Evolutionary conservation across 148 eudicot genomes (phyloP).

Genomic region (Vaccinium myrtillus): DNA sequence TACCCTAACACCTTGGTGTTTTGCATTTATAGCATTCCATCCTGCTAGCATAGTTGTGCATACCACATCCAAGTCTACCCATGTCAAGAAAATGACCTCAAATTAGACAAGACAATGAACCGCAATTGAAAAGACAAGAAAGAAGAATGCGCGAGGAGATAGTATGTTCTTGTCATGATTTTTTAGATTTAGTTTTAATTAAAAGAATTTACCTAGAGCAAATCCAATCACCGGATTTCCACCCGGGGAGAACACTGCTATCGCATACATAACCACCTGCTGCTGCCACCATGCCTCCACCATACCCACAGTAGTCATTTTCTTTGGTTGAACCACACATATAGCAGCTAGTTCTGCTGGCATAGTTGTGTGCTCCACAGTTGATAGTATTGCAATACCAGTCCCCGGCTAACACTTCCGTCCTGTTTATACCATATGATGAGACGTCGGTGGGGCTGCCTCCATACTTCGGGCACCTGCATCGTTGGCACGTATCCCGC

Average conservation of each 20-base stretch:
- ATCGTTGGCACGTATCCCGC: slow-evolving; percentile 67
- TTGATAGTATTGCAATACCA: slow-evolving; percentile 72
- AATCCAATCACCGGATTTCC: slow-evolving; percentile 89
- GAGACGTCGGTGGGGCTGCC: slow-evolving; percentile 33
- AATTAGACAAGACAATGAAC: background rate
- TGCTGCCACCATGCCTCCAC: slow-evolving; percentile 27
- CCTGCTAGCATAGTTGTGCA: slow-evolving; percentile 84
- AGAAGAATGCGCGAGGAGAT: background rate
- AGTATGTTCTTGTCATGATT: background rate
- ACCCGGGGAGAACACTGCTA: slow-evolving; percentile 53
- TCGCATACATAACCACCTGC: slow-evolving; percentile 35
- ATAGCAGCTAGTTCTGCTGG: slow-evolving; percentile 68
- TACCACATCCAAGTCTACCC: slow-evolving; percentile 59
- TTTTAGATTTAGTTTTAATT: background rate
- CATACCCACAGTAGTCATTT: slow-evolving; percentile 36
- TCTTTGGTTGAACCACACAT: slow-evolving; percentile 48
- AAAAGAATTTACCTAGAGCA: slow-evolving; percentile 45
- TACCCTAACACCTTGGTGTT: slow-evolving; percentile 54
- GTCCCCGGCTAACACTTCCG: slow-evolving; percentile 70
- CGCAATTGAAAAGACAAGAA: background rate
- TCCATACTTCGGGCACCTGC: slow-evolving; percentile 56
- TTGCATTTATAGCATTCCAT: slow-evolving; percentile 69
- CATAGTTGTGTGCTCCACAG: slow-evolving; percentile 86
- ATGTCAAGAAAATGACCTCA: background rate
- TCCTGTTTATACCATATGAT: slow-evolving; percentile 31